Percentiles rank a stretch among this genome's conserved stretches.
phyloP scores from a whole-genome alignment of 495 filamentous ascomycete genomes.

The Xylaria telfairii region DNA sequence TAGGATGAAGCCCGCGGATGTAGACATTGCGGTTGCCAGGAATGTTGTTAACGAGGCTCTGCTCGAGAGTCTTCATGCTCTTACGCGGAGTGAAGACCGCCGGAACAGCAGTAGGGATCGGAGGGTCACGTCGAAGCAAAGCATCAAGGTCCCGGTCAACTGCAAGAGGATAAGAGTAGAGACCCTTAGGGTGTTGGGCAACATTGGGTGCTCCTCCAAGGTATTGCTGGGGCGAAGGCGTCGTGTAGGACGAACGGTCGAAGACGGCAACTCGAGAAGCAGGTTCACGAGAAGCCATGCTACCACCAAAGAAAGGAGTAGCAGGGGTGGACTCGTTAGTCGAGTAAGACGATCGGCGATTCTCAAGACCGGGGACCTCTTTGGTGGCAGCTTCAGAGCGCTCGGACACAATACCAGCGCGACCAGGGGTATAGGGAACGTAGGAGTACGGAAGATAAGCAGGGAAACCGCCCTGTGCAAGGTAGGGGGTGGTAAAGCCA shows the following conservation, averaged over 20 bases:
- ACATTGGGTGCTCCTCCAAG: conserved; percentile 39
- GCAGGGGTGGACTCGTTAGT: conserved; percentile 71
- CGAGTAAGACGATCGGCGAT: conserved; percentile 69
- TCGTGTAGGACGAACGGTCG: conserved; percentile 66
- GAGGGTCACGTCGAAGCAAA: conserved; percentile 74
- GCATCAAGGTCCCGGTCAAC: conserved; percentile 71
- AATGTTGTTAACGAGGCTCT: conserved; percentile 89
- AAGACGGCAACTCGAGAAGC: conserved; percentile 60
- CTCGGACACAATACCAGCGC: conserved; percentile 45
- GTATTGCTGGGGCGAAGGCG: conserved; percentile 69
- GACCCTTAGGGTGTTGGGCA: conserved; percentile 55
- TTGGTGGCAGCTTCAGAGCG: conserved; percentile 47
- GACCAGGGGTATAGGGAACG: conserved; percentile 58
- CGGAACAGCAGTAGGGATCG: conserved; percentile 88
- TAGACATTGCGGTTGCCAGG: conserved; percentile 91
- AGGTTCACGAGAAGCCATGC: conserved; percentile 58
- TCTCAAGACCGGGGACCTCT: conserved; percentile 64
- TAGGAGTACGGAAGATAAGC: conserved; percentile 39
- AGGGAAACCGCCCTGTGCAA: conserved; percentile 32
- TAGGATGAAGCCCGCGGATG: conserved; percentile 91
- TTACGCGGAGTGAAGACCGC: conserved; percentile 77
- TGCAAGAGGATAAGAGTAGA: conserved; percentile 46
- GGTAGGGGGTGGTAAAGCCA: conserved; percentile 30
- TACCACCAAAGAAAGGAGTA: conserved; percentile 63
- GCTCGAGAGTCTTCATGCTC: conserved; percentile 81